Evolutionary conservation across 352 stramenopile species (phyloP).

Genomic region (Pythium angustatum): DNA sequence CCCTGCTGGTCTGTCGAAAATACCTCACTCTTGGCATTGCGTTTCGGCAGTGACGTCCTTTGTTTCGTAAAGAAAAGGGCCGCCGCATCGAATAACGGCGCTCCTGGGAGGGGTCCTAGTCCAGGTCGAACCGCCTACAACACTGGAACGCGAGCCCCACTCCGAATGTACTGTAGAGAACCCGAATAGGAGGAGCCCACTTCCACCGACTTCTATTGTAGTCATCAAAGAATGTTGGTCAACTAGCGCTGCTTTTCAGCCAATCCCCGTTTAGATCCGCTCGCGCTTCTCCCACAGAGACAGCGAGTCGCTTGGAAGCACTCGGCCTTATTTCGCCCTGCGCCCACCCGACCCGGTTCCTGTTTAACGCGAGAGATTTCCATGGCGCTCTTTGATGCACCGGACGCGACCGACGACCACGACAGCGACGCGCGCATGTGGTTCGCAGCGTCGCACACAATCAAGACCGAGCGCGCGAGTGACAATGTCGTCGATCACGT

Average conservation of each 20-base stretch:
- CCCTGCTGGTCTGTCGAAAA: no score
- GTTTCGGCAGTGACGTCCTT: no score
- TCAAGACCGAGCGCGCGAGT: constrained; percentile 4
- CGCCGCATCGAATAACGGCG: no score
- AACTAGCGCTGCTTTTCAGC: constrained; percentile 3
- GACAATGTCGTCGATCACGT: background rate
- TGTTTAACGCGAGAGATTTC: background rate
- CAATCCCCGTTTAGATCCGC: constrained; percentile 8
- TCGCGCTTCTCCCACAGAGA: constrained; percentile 5
- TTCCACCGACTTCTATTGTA: constrained; percentile 8
- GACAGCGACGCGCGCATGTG: constrained; percentile 14
- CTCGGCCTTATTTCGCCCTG: background rate
- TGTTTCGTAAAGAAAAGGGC: no score
- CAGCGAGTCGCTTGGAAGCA: background rate
- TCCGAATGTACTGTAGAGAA: background rate
- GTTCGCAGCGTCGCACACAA: constrained; percentile 8
- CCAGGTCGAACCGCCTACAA: no score
- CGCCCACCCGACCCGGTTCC: background rate
- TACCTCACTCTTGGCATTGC: no score
- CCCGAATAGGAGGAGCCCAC: background rate
- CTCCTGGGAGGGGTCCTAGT: no score
- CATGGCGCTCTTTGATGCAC: constrained; percentile 21
- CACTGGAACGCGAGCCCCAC: no score
- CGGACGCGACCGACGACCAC: constrained; percentile 12
- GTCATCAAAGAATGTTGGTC: constrained; percentile 14